Evolutionary conservation across 106 monocot genomes (phyloP).

Genomic region (Cymbidium sinense): DNA sequence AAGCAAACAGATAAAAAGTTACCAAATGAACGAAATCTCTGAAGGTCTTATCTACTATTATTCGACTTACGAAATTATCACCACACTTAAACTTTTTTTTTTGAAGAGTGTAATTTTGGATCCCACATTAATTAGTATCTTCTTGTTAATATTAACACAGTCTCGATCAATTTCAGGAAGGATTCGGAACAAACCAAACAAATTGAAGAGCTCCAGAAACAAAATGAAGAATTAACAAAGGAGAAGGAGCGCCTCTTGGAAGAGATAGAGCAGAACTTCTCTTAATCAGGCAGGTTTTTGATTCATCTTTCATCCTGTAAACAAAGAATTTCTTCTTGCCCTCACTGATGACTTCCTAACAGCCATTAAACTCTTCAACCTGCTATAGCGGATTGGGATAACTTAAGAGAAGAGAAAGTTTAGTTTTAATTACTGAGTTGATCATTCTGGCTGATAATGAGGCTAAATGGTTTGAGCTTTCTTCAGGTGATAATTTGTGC

Average conservation of each 20-base stretch:
- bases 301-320: not conserved
- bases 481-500: not conserved
- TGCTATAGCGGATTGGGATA: not conserved
- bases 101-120: too few relatives aligned
- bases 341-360: not conserved
- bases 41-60: too few relatives aligned
- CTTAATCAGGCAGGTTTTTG: slow-evolving; percentile 13
- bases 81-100: too few relatives aligned
- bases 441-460: not conserved
- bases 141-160: too few relatives aligned
- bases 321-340: not conserved
- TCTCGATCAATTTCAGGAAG: slow-evolving; percentile 36
- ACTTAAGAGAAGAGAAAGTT: not conserved
- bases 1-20: too few relatives aligned
- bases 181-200: slow-evolving; percentile 71
- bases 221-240: slow-evolving; percentile 38
- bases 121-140: too few relatives aligned
- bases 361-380: not conserved
- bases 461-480: not conserved
- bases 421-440: not conserved
- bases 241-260: slow-evolving; percentile 49
- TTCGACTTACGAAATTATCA: too few relatives aligned
- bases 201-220: slow-evolving; percentile 55
- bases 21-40: too few relatives aligned
- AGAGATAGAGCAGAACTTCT: slow-evolving; percentile 49